Conservation (phyloP, 192 early-diverging fungal species). For the Dissophora ornata region DNA sequence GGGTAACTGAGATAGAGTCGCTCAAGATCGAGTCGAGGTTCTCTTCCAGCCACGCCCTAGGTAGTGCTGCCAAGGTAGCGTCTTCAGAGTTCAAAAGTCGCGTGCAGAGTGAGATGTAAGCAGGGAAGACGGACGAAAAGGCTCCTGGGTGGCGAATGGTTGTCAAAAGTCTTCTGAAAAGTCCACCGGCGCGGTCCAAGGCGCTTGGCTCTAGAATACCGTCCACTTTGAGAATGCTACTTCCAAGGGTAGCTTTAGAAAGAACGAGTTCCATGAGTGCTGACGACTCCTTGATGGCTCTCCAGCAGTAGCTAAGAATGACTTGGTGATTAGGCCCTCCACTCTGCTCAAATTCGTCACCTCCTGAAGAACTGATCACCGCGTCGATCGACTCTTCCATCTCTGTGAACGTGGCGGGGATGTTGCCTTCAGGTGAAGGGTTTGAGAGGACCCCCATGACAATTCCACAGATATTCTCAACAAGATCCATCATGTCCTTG, state of each 20-base stretch:
- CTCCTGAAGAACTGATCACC: conserved; percentile 54
- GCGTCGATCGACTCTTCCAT: conserved; percentile 69
- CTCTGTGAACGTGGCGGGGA: conserved; percentile 83
- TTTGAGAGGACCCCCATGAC: conserved; percentile 80
- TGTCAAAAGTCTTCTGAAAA: conserved; percentile 70
- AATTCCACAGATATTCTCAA: conserved; percentile 65
- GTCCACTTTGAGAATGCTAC: conserved; percentile 30
- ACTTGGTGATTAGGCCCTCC: conserved; percentile 81
- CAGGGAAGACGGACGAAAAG: conserved; percentile 87
- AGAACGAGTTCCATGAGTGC: conserved; percentile 47
- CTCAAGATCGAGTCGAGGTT: conserved; percentile 78
- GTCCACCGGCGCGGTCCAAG: conserved; percentile 54
- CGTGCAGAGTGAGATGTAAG: conserved; percentile 78
- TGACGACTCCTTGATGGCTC: conserved; percentile 90
- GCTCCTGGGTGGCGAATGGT: conserved; percentile 92
- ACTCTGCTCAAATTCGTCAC: conserved; percentile 56
- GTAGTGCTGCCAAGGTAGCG: conserved; percentile 62
- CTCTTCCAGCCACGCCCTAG: conserved; percentile 81
- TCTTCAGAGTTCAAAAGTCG: conserved; percentile 71
- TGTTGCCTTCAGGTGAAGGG: conserved; percentile 90
- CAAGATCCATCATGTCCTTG: conserved; percentile 56
- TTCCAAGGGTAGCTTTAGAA: conserved; percentile 41
- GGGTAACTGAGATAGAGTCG: conserved; percentile 86
- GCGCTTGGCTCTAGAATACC: conserved; percentile 24
- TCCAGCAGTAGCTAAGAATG: conserved; percentile 91